A percentile compares a stretch with the other conserved stretches of the same genome.
Evolutionary conservation across 2,329 filamentous ascomycete species (phyloP).

Genomic region (Alternaria brassicae): DNA sequence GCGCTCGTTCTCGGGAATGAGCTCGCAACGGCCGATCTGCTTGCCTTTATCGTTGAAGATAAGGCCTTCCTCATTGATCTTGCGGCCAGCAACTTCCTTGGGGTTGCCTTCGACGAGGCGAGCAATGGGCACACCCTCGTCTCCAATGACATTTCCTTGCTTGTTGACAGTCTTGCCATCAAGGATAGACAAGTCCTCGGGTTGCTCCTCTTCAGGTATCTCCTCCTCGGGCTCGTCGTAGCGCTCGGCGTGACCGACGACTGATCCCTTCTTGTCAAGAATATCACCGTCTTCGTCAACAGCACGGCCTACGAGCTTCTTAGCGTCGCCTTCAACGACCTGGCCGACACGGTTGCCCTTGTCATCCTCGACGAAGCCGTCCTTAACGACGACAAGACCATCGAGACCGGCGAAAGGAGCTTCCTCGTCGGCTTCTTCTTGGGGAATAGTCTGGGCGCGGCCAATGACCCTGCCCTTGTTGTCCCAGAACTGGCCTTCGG

Average conservation of each 20-base stretch:
- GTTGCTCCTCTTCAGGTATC: conserved; percentile 51
- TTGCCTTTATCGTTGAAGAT: conserved; percentile 77
- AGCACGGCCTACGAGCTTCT: conserved; percentile 59
- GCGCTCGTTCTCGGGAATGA: conserved; percentile 71
- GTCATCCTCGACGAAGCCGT: conserved; percentile 58
- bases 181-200: conserved; percentile 55
- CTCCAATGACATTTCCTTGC: conserved; percentile 59
- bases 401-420: conserved; percentile 59
- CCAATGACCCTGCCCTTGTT: conserved; percentile 62
- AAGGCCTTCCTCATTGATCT: conserved; percentile 75
- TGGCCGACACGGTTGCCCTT: conserved; percentile 59
- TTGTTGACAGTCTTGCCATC: conserved; percentile 59
- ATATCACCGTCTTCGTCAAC: conserved; percentile 63
- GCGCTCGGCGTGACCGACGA: conserved; percentile 60
- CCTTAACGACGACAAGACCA: conserved; percentile 59
- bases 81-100: conserved; percentile 69
- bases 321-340: conserved; percentile 58
- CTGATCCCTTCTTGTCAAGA: conserved; percentile 61
- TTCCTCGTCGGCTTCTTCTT: conserved; percentile 58
- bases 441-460: conserved; percentile 56
- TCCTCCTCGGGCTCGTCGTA: conserved; percentile 71
- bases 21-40: conserved; percentile 70
- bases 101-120: conserved; percentile 72
- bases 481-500: conserved; percentile 61
- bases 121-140: conserved; percentile 62